Base-by-base conservation (phyloP, 2,329 filamentous ascomycete species). In the Neopestalotiopsis clavispora region DNA sequence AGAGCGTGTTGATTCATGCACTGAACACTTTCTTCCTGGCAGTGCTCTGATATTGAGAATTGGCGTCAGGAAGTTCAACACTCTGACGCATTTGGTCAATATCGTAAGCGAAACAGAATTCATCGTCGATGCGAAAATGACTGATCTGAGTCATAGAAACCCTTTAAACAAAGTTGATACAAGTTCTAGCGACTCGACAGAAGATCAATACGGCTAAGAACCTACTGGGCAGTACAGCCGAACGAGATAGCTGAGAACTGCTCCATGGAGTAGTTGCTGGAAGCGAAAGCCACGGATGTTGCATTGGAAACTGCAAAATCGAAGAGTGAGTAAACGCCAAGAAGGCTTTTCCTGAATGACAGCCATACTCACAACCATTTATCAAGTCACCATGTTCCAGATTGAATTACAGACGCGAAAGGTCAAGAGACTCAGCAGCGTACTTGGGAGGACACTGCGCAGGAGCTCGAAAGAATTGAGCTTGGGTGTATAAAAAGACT, bases 21-120 rank as follows among this genome's bases (percentile, higher is more conserved):
- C 75, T 86, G 40, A 79, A 79, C 3, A 86, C 82, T 0, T 80
- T 83, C 45, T 75, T 86, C 45, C 75, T 86, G 66, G 79, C 80
- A 0, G 60, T 86, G 17, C 69, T 81, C 71, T 85, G 32, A 72
- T 87, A 23, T 69, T 87, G 72, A 77, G 78, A 23, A 73, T 73
- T 17, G 81, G 80, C 12, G 81, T 79, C 2, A 72, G 62, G 5
- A 73, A 71, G 65, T 74, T 75, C 59, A 79, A 80, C 7, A 70
- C 78, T 4, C 73, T 70, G 61, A 80, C 83, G 10, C 77, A 77
- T 23, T 65, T 85, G 4, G 74, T 76, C 3, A 73, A 84, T 4
- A 80, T 84, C 3, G 74, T 79, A 1, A 84, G 82, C 3, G 57
- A 56, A 23, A n/a, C 64, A 10, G 63, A 45, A 30, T 65, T 57